Percentiles rank a stretch among this genome's conserved stretches.
phyloP scores from a whole-genome alignment of 2,329 filamentous ascomycete species.

The Xylaria polymorpha region DNA sequence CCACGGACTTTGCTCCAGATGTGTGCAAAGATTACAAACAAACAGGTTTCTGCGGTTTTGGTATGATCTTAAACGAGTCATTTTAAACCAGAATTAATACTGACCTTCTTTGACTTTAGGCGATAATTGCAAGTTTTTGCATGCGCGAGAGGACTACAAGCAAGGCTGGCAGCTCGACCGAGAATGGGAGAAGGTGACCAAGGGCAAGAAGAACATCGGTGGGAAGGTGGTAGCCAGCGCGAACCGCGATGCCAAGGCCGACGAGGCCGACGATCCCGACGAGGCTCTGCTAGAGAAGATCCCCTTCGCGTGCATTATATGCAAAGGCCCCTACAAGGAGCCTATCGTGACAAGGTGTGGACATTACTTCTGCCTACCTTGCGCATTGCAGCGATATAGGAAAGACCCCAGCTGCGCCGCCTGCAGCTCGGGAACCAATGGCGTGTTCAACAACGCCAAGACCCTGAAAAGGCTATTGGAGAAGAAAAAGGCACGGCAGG shows the following conservation, averaged over 20 bases:
- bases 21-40: slow-evolving; percentile 96
- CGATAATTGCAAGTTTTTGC: slow-evolving; percentile 84
- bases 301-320: slow-evolving; percentile 90
- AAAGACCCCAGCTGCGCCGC: slow-evolving; percentile 88
- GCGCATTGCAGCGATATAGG: slow-evolving; percentile 86
- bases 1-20: slow-evolving; percentile 91
- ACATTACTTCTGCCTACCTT: slow-evolving; percentile 95
- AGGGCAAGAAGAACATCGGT: slow-evolving; percentile 71
- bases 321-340: slow-evolving; percentile 78
- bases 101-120: slow-evolving; percentile 46
- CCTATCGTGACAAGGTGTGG: slow-evolving; percentile 91
- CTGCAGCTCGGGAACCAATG: slow-evolving; percentile 85
- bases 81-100: no score
- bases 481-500: slow-evolving; percentile 72
- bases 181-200: slow-evolving; percentile 90
- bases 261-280: slow-evolving; percentile 67
- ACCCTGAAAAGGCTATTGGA: slow-evolving; percentile 83
- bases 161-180: slow-evolving; percentile 95
- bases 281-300: slow-evolving; percentile 82
- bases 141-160: slow-evolving; percentile 82
- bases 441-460: slow-evolving; percentile 90
- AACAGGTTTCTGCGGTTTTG: slow-evolving; percentile 69
- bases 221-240: slow-evolving; percentile 73
- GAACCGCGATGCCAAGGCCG: slow-evolving; percentile 56
- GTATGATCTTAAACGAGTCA: no score